Conservation (phyloP, 306 rosid genomes). For the Prunus padus region DNA sequence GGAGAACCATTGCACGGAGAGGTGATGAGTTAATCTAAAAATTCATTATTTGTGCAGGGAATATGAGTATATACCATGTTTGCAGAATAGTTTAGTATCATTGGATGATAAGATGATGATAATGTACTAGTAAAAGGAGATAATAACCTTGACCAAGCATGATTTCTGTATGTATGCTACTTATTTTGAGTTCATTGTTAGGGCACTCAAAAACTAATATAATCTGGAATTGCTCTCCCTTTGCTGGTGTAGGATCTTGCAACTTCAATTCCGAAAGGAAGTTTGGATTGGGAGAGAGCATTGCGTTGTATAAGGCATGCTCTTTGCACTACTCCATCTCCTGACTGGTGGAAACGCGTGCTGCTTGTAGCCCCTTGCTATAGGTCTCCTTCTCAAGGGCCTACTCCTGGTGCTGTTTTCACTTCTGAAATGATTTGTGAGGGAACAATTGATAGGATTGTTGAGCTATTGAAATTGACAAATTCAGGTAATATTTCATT, state of each 20-base stretch:
- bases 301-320: constrained; percentile 95
- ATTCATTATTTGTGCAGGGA: constrained; percentile 12
- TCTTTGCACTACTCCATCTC: constrained; percentile 89
- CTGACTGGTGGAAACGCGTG: constrained; percentile 99
- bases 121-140: neutral
- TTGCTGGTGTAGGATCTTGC: constrained; percentile 72
- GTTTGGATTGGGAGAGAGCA: constrained; percentile 99
- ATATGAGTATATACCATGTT: constrained; percentile 5
- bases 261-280: constrained; percentile 78
- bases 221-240: constrained; percentile 17
- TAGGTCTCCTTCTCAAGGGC: constrained; percentile 66
- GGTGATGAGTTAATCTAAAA: constrained; percentile 53
- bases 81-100: constrained; percentile 3
- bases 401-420: constrained; percentile 93
- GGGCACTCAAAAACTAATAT: constrained; percentile 11
- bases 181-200: neutral
- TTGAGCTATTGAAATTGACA: constrained; percentile 81
- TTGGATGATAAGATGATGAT: constrained; percentile 2
- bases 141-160: neutral
- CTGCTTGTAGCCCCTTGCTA: constrained; percentile 82
- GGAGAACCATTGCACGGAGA: constrained; percentile 98
- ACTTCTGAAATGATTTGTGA: constrained; percentile 95
- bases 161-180: constrained; percentile 15
- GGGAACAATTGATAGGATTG: constrained; percentile 86
- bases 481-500: constrained; percentile 72